Base-by-base conservation (phyloP, 768 basidiomycete genomes). In the Mrakia gelida region DNA sequence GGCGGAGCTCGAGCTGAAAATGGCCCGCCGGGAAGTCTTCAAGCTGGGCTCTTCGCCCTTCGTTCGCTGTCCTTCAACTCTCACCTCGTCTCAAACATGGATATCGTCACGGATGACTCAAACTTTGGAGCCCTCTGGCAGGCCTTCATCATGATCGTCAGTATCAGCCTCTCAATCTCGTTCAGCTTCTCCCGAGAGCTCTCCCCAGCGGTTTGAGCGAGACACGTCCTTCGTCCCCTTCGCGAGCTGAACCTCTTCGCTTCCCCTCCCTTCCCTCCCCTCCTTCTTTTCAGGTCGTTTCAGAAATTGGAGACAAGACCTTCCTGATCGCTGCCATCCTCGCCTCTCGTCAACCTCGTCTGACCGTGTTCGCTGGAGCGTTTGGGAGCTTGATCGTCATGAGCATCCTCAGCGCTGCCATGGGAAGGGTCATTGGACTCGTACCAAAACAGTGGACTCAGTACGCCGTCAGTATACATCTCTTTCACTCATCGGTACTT, bases 401-500 rank as follows among this genome's bases (percentile, higher is more conserved):
- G 97, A 95, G 93, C 71, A 86, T 95, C 61, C 89, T 98, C 72
- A 95, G 93, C 21, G 94, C 96, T 16, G 91, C 90, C n/a, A 88
- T 98, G 87, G 97, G 97, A 0, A 91, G 94, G 82, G 86, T 98
- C 67, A 89, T 99, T 0, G 73, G 75, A 1, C 73, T 79, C 32
- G 78, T 79, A 18, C 78, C 78, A 3, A 79, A 79, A 43, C 68
- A 75, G 43, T 79, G 78, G 78, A 79, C 78, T 4, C 75, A 75
- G 62, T 79, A 75, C 71, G 78, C 74, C 18, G 78, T 79, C 32
- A 70, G 78, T 79, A 41, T 15, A 0, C 15, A 2, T 34, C n/a
- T 13, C 6, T 18, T 7, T 62, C n/a, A 59, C 28, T 75, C 62
- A 6, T 21, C 8, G 7, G 32, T 61, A 16, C 38, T 6, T 23